A percentile compares a stretch with the other conserved stretches of the same genome.
Evolutionary conservation across 805 yeast genomes (phyloP).

Genomic region (Sungouiozyma intestinalis): DNA sequence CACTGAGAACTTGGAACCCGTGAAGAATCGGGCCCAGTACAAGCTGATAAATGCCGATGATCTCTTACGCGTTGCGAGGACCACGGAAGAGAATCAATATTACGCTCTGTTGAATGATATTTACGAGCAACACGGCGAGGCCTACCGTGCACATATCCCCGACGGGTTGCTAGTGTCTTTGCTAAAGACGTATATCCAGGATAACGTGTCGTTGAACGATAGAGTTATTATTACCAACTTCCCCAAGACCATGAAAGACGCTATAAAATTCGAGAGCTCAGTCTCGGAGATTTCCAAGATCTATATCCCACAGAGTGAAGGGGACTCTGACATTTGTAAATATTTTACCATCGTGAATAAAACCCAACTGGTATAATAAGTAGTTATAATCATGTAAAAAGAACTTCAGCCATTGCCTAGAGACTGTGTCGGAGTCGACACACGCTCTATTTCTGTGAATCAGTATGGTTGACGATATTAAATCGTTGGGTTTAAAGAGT

Average conservation of each 20-base stretch:
- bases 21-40: slow-evolving; percentile 10
- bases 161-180: slow-evolving; percentile 28
- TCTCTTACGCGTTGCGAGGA: slow-evolving; percentile 38
- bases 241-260: slow-evolving; percentile 54
- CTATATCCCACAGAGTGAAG: slow-evolving; percentile 13
- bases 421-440: too few relatives aligned
- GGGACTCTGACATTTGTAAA: slow-evolving; percentile 40
- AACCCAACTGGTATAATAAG: slow-evolving; percentile 14
- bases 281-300: slow-evolving; percentile 40
- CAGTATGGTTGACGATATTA: background rate
- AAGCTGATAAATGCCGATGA: slow-evolving; percentile 42
- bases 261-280: slow-evolving; percentile 64
- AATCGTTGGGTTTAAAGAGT: slow-evolving; percentile 3
- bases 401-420: slow-evolving; percentile 2
- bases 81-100: slow-evolving; percentile 36
- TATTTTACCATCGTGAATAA: slow-evolving; percentile 62
- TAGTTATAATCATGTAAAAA: background rate
- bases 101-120: slow-evolving; percentile 42
- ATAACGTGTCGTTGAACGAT: slow-evolving; percentile 27
- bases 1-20: slow-evolving; percentile 4
- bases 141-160: slow-evolving; percentile 25
- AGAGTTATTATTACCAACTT: slow-evolving; percentile 44
- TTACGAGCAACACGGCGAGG: slow-evolving; percentile 16
- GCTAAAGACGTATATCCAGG: slow-evolving; percentile 24
- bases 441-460: background rate